phyloP scores from a whole-genome alignment of 139 green algal species.

The Picochlorum costavermella region DNA sequence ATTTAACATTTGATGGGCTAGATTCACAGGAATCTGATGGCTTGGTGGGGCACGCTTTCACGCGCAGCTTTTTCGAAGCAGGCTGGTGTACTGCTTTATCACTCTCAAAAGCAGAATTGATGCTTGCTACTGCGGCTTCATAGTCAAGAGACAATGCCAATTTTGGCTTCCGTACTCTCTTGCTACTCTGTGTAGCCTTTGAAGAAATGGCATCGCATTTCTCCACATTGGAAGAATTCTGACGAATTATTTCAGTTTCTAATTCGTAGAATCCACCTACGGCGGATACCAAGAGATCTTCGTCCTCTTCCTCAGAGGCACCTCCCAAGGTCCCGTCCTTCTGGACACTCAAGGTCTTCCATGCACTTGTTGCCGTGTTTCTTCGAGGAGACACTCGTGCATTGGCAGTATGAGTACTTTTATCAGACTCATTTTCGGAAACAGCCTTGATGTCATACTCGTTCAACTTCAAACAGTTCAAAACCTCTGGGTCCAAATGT shows the following conservation, averaged over 20 bases:
- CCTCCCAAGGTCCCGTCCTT: background rate
- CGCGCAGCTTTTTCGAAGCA: background rate
- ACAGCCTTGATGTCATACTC: constrained; percentile 3
- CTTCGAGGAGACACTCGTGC: background rate
- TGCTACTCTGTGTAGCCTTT: too few species aligned
- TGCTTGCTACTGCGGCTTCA: constrained; percentile 13
- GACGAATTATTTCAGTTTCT: background rate
- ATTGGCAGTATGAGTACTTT: background rate
- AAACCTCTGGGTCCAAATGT: background rate
- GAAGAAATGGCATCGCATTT: too few species aligned
- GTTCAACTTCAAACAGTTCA: constrained; percentile 19
- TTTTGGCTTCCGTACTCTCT: constrained; percentile 4
- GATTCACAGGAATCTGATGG: background rate
- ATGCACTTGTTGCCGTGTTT: constrained; percentile 1
- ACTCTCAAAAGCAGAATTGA: constrained; percentile 14
- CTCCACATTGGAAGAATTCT: too few species aligned
- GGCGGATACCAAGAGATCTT: background rate
- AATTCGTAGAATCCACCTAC: background rate
- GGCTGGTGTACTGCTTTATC: constrained; percentile 9
- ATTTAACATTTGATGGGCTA: constrained; percentile 7
- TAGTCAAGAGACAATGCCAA: constrained; percentile 24
- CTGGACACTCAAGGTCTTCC: constrained; percentile 1
- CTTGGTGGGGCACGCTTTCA: constrained; percentile 3
- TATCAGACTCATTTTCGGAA: background rate
- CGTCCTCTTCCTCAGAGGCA: background rate